Base-by-base conservation (phyloP, 225 moss, liverwort and hornwort genomes). In the Antitrichia curtipendula region DNA sequence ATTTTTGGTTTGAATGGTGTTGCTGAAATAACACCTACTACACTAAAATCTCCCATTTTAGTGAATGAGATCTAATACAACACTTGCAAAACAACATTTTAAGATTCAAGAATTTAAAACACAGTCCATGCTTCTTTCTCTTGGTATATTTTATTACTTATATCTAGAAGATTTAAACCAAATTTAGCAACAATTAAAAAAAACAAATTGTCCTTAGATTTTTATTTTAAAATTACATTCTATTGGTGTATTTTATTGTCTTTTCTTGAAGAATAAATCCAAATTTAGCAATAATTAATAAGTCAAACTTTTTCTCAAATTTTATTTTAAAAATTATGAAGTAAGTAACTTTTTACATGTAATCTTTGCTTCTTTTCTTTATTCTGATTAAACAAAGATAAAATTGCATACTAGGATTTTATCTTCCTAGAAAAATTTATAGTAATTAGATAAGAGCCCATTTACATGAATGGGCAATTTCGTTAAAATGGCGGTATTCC, bases 121-220 rank as follows among this genome's bases (percentile, higher is more conserved):
- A 27, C 2, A 1, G n/a, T n/a, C n/a, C n/a, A 4, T 78, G 7
- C 12, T 57, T 78, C 6, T 36, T 53, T 75, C 23, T 53, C 13
- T 14, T 75, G 14, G 13, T 23, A 53, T 22, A 36, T 34, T 75
- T 75, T 22, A 21, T 32, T 74, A 3, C 11, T 2, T 20, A 47
- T 20, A 8, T 5, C 8, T 8, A 41, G 15, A 8, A 41, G 15
- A 41, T 40, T 40, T 13, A 24, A 38, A 7, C 8, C 38, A 72
- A 43, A 45, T 41, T 45, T 17, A 45, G 25, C 10, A 16, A 72
- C 29, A 28, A 45, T 40, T 12, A 31, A 73, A 31, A 47, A 4
- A 7, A 7, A 1, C 0, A 28, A 16, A 1, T 18, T 49, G 17
- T 45, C 5, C 1, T 11, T 7, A 47, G 0, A 28, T 40, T 72